Evolutionary conservation across 139 green algal genomes (phyloP).

Genomic region (Gonium pectorale): DNA sequence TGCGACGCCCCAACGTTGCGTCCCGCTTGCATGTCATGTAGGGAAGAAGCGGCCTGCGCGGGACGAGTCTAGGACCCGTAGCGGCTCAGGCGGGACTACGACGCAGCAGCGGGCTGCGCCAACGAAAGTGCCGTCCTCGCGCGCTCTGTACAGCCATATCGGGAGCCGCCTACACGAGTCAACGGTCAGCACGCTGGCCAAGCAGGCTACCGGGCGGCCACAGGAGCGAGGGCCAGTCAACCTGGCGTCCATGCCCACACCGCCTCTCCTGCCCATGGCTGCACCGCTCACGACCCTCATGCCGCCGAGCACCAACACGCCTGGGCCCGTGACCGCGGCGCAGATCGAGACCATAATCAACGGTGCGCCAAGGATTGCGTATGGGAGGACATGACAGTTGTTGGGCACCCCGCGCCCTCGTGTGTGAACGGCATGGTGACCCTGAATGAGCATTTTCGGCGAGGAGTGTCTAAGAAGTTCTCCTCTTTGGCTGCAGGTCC

Average conservation of each 20-base stretch:
- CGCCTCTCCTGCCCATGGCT: conserved; percentile 6
- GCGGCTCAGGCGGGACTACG: no score
- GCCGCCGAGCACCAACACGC: background rate
- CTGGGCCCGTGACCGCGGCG: background rate
- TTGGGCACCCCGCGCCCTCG: no score
- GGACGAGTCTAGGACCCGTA: no score
- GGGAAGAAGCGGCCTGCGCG: no score
- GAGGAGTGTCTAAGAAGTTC: background rate
- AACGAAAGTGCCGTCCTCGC: no score
- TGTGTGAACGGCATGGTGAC: no score
- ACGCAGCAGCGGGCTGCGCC: no score
- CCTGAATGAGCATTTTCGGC: no score
- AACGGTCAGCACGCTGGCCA: conserved; percentile 40
- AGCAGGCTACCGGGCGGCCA: background rate
- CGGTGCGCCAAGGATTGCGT: no score
- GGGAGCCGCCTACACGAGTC: conserved; percentile 39
- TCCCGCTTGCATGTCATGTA: no score
- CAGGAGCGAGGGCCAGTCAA: conserved; percentile 10
- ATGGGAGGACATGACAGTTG: no score
- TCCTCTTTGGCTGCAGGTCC: background rate
- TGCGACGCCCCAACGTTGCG: no score
- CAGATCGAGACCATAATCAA: background rate
- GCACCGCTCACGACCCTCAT: conserved; percentile 25
- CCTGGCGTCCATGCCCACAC: conserved; percentile 2
- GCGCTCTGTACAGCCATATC: conserved; percentile 30